Evolutionary conservation across 2,329 filamentous ascomycete genomes (phyloP).

Genomic region (Podosphaera fusca): DNA sequence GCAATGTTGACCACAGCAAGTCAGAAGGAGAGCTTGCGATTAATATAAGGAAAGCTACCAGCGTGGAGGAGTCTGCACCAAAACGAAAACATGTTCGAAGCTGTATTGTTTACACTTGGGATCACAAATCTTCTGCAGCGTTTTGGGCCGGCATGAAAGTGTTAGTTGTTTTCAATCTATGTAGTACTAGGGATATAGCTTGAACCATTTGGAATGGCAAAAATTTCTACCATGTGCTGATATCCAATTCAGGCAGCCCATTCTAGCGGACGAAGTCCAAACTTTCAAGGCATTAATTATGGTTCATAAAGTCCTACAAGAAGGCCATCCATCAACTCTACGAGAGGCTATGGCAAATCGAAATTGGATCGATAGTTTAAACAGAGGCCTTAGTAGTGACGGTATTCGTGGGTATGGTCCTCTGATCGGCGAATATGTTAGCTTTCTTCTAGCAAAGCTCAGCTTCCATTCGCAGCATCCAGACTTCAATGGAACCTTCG

Average conservation of each 20-base stretch:
- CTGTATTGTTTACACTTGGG: constrained; percentile 98
- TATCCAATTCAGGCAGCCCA: constrained; percentile 49
- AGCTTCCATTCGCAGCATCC: constrained; percentile 92
- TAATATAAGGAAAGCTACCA: constrained; percentile 49
- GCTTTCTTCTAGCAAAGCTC: constrained; percentile 81
- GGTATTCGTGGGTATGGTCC: constrained; percentile 77
- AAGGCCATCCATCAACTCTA: constrained; percentile 73
- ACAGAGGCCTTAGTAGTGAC: constrained; percentile 59
- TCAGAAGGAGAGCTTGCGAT: constrained; percentile 46
- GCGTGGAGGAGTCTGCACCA: constrained; percentile 41
- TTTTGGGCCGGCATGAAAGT: constrained; percentile 99
- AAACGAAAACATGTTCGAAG: constrained; percentile 88
- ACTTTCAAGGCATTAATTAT: constrained; percentile 98
- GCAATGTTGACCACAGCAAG: constrained; percentile 17
- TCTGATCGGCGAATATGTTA: constrained; percentile 89
- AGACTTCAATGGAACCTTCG: constrained; percentile 95
- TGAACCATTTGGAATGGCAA: constrained; percentile 4
- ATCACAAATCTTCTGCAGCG: constrained; percentile 82
- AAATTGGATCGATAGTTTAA: constrained; percentile 80
- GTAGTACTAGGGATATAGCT: neutral
- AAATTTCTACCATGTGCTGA: neutral
- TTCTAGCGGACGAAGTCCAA: constrained; percentile 92
- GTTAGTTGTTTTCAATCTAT: constrained; percentile 28
- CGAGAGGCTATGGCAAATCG: constrained; percentile 76
- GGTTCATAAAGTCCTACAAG: constrained; percentile 90